Base-by-base conservation (phyloP, 192 early-diverging fungal species). In the Nowakowskiella sp. region DNA sequence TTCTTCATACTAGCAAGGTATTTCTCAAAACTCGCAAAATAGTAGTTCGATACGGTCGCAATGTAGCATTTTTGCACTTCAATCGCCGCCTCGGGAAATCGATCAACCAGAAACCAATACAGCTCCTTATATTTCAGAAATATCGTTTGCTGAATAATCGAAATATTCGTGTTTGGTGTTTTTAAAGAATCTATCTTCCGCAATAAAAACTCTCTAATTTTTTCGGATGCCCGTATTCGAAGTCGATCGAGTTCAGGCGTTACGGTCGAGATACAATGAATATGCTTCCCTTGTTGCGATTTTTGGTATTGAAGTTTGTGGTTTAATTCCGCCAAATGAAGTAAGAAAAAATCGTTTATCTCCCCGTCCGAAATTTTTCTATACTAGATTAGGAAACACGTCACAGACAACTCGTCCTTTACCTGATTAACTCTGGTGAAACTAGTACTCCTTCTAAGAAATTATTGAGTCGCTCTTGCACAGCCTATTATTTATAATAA, bases 51-150 rank as follows among this genome's bases (percentile, higher is more conserved):
- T 48, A 92, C 76, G 2, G 88, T 85, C 33, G 83, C 80, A 32
- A 91, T 80, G 57, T 99, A 99, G 19, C 77, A 86, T 49, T 82
- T 78, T 33, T 85, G 82, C 23, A 99, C 80, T 65, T 99, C 95
- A 27, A 72, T 51, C 0, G 92, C 93, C 0, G 86, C 91, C 34
- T 93, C 90, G 13, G 72, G 69, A 65, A 92, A 91, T 23, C 90
- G 72, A 51, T 91, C 88, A 48, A 91, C 76, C 22, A 94, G 75
- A 67, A 99, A 99, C 65, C 82, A 80, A 59, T 92, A 88, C 10
- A 99, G 74, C 44, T 85, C 87, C 44, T 91, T 92, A 70, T 89
- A 94, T 67, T 92, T 94, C 16, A 94, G 63, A 16, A 99, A 77
- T 8, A 89, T 74, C 4, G 85, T 92, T 63, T 90, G 86, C 67